These are phyloP conservation scores for Tardiomyces blankii DNA, from an alignment of 1,139 yeast species.

Conservation along the genomic window DNA sequence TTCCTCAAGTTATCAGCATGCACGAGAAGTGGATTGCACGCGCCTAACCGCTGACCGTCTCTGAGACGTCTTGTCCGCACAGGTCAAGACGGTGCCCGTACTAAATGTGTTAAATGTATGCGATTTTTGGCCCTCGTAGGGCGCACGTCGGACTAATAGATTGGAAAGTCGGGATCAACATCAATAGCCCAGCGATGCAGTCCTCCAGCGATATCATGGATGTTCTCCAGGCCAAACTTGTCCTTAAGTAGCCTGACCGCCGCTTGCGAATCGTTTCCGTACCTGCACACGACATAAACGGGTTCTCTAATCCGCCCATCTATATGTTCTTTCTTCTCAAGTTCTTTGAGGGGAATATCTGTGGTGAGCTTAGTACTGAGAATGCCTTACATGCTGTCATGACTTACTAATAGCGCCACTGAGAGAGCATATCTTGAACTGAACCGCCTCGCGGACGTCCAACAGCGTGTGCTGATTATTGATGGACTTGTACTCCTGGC, in stretches of 20 bases:
- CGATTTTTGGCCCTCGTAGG: too few relatives aligned
- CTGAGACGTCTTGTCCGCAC: too few relatives aligned
- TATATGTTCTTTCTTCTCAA: conserved; percentile 17
- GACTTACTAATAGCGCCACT: conserved; percentile 39
- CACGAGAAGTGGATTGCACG: conserved; percentile 51
- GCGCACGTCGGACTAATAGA: conserved; percentile 33
- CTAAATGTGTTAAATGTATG: too few relatives aligned
- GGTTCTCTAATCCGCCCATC: conserved; percentile 10
- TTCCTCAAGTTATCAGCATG: conserved; percentile 57
- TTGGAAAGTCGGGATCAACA: conserved; percentile 54
- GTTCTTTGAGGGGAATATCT: conserved; percentile 46
- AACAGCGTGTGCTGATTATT: conserved; percentile 31
- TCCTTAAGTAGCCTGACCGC: conserved; percentile 52
- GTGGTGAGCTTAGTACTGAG: neutral
- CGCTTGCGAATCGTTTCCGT: conserved; percentile 83
- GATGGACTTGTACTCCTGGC: conserved; percentile 29
- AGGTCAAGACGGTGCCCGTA: too few relatives aligned
- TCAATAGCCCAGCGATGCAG: conserved; percentile 55
- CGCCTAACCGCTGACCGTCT: neutral
- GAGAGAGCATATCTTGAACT: conserved; percentile 55
- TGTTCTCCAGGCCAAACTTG: conserved; percentile 37
- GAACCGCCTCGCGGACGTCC: conserved; percentile 79
- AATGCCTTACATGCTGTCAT: too few relatives aligned
- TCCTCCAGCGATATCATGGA: conserved; percentile 68
- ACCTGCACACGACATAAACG: conserved; percentile 56